Evolutionary conservation across 2,329 filamentous ascomycete genomes (phyloP), one percentile per base, ranked within the genome.

Genomic region (Hypoxylon sp.): DNA sequence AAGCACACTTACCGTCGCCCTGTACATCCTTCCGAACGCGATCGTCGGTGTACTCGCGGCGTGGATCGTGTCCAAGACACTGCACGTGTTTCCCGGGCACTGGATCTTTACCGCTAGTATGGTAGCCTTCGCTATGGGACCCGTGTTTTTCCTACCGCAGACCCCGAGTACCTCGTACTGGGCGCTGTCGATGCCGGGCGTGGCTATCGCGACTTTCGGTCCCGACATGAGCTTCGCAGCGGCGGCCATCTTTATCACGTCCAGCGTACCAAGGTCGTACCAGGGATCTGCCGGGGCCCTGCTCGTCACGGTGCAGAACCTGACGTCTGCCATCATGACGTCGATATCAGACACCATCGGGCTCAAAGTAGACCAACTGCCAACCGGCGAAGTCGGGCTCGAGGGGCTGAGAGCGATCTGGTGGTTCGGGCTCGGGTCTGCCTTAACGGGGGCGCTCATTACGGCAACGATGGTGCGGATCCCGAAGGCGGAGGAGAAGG

Each of bases 171-270:
- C 80, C 0, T 75, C 62, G 0, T 83, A 82, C 72, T 83, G 80
- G 79, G 78, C 77, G 0, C 74, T 82, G 3, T 79, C 79, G 0
- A 73, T 82, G 62, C 80, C 80, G 0, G 80, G 80, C 0, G 75
- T 82, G 1, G 76, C 76, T 1, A 70, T 83, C 0, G 79, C 80
- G 0, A 82, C 80, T 0, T 82, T 83, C 47, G 81, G 81, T 0
- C 81, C 81, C 0, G 81, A 83, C 48, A 71, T 82, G 53, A 78
- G 78, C 26, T 83, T 82, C 60, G 80, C 80, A 0, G 80, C 81
- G 0, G 80, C 80, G 0, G 79, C 78, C n/a, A 82, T 82, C 46
- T 82, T 82, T 70, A 81, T 82, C 60, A 82, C 80, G 0, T 79
- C 75, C 10, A 81, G 76, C 50, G 80, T 83, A 4, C 76, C 79